phyloP scores from a whole-genome alignment of 2,329 filamentous ascomycete species.

The Fusarium tupiense region DNA sequence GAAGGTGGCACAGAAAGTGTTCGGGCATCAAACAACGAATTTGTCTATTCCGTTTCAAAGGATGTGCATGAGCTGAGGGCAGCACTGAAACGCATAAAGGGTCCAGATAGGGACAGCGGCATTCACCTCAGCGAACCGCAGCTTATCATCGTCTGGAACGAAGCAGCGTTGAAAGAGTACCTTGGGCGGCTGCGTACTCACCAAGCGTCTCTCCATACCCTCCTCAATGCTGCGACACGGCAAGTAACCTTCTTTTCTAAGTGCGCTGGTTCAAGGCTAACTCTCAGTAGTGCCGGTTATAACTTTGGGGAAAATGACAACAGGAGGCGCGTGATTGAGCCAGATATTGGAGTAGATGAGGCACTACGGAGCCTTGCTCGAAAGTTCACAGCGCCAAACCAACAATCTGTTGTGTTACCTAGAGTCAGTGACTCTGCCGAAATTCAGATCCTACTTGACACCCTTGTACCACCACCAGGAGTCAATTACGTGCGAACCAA shows the following conservation, averaged over 20 bases:
- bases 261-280: slow-evolving; percentile 7
- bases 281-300: slow-evolving; percentile 26
- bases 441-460: slow-evolving; percentile 43
- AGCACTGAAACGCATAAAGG: slow-evolving; percentile 41
- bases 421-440: slow-evolving; percentile 43
- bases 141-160: slow-evolving; percentile 44
- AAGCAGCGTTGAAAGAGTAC: slow-evolving; percentile 36
- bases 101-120: slow-evolving; percentile 42
- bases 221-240: slow-evolving; percentile 43
- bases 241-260: not conserved
- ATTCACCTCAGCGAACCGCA: slow-evolving; percentile 41
- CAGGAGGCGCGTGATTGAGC: slow-evolving; percentile 43
- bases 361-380: slow-evolving; percentile 39
- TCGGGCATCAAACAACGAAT: slow-evolving; percentile 41
- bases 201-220: slow-evolving; percentile 42
- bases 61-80: slow-evolving; percentile 41
- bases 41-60: slow-evolving; percentile 41
- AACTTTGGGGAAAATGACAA: slow-evolving; percentile 36
- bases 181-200: slow-evolving; percentile 40
- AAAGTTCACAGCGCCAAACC: slow-evolving; percentile 39
- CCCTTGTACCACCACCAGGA: slow-evolving; percentile 38
- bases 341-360: slow-evolving; percentile 39
- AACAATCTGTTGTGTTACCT: slow-evolving; percentile 36
- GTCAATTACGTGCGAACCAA: slow-evolving; percentile 34
- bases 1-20: slow-evolving; percentile 31